Conservation (phyloP, 2,329 filamentous ascomycete species). For the Chaetomiaceae sp. region DNA sequence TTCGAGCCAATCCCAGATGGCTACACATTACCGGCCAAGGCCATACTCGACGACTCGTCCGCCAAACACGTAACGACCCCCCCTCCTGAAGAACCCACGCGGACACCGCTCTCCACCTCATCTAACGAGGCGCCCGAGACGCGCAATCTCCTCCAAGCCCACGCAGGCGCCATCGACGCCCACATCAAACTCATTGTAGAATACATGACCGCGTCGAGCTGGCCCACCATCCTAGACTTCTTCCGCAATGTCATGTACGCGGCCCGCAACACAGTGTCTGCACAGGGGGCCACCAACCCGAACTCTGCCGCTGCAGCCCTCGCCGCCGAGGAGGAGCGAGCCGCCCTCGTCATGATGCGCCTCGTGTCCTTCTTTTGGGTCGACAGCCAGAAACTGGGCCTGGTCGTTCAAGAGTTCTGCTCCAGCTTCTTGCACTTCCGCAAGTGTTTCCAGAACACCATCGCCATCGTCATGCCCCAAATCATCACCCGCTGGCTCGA, state of each 20-base stretch:
- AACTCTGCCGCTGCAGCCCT: constrained; percentile 33
- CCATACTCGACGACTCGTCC: constrained; percentile 51
- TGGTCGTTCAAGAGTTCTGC: constrained; percentile 62
- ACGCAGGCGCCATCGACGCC: constrained; percentile 47
- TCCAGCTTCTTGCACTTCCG: constrained; percentile 64
- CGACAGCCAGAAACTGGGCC: constrained; percentile 56
- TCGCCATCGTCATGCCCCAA: constrained; percentile 59
- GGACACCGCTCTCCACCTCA: constrained; percentile 31
- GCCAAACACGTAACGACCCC: constrained; percentile 36
- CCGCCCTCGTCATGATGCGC: constrained; percentile 51
- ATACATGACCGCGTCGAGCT: constrained; percentile 62
- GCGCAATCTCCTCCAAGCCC: constrained; percentile 32
- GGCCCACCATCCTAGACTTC: constrained; percentile 56
- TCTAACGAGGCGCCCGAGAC: constrained; percentile 38
- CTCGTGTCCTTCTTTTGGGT: constrained; percentile 62
- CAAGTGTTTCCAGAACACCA: constrained; percentile 58
- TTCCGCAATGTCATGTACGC: constrained; percentile 49
- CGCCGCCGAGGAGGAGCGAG: constrained; percentile 49
- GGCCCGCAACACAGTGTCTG: constrained; percentile 42
- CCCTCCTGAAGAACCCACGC: constrained; percentile 27
- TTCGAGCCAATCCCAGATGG: constrained; percentile 55
- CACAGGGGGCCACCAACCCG: constrained; percentile 38
- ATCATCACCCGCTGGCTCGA: constrained; percentile 64
- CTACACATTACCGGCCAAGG: constrained; percentile 52
- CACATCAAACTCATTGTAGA: constrained; percentile 56